phyloP scores from a whole-genome alignment of 352 stramenopile genomes.

The Lagenidium giganteum region DNA sequence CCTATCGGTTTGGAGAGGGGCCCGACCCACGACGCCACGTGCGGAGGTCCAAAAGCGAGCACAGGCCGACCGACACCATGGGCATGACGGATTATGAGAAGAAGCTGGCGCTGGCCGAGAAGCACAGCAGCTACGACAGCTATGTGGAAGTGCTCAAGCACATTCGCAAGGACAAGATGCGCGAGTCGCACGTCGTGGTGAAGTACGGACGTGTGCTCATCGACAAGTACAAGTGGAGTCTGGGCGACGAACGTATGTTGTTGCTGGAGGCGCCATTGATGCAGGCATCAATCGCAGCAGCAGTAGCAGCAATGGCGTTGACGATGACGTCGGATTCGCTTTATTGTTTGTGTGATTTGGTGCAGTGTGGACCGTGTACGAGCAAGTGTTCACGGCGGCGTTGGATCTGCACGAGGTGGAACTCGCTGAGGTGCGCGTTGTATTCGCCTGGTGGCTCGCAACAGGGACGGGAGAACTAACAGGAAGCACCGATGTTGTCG shows the following conservation, averaged over 20 bases:
- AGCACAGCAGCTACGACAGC: constrained; percentile 18
- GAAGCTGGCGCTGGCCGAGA: constrained; percentile 37
- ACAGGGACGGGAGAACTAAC: too few relatives aligned
- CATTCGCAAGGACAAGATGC: constrained; percentile 55
- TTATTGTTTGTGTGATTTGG: constrained; percentile 1
- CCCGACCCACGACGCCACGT: neutral
- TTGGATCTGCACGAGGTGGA: constrained; percentile 58
- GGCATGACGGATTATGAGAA: constrained; percentile 30
- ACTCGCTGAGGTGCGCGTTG: constrained; percentile 24
- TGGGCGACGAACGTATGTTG: constrained; percentile 41
- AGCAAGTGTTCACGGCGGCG: constrained; percentile 60
- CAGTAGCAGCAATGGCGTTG: too few relatives aligned
- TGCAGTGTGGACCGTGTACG: constrained; percentile 58
- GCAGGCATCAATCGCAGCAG: neutral
- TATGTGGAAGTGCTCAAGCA: constrained; percentile 46
- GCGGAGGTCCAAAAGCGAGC: neutral
- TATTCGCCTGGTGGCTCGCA: neutral
- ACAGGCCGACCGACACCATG: constrained; percentile 13
- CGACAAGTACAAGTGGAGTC: constrained; percentile 39
- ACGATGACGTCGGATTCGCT: too few relatives aligned
- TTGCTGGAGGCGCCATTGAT: neutral
- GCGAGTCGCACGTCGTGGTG: constrained; percentile 29
- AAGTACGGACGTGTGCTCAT: constrained; percentile 38
- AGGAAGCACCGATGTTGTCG: too few relatives aligned
- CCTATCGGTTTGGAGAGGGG: neutral